Conservation (phyloP, 768 basidiomycete genomes). For the Sistotremastrum suecicum region DNA sequence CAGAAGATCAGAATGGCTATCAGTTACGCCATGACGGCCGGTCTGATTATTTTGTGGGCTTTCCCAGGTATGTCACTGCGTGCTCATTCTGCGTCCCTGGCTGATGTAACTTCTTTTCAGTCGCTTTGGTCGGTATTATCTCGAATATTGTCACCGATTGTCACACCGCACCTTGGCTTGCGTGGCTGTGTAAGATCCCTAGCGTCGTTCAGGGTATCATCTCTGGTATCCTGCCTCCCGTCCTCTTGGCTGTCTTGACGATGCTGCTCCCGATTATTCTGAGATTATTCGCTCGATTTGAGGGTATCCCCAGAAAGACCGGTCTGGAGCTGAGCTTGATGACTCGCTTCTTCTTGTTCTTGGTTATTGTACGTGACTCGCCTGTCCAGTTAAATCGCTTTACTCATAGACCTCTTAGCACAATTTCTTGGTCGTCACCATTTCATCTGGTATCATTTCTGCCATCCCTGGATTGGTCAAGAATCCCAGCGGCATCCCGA, state of each 20-base stretch:
- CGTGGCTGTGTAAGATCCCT: constrained; percentile 72
- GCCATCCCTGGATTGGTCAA: constrained; percentile 48
- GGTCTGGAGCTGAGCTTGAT: constrained; percentile 83
- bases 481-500: constrained; percentile 58
- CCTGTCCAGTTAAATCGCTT: neutral
- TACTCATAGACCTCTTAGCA: constrained; percentile 34
- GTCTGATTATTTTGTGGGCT: constrained; percentile 76
- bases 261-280: constrained; percentile 77
- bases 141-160: constrained; percentile 72
- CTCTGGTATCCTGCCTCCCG: constrained; percentile 77
- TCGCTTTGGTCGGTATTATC: constrained; percentile 73
- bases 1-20: constrained; percentile 48
- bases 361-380: constrained; percentile 58
- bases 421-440: constrained; percentile 83
- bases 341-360: constrained; percentile 86
- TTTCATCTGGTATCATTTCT: constrained; percentile 71
- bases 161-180: constrained; percentile 48
- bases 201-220: constrained; percentile 62
- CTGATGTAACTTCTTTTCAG: constrained; percentile 16
- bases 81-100: neutral
- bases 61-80: constrained; percentile 46
- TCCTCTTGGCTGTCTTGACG: constrained; percentile 81
- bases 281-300: constrained; percentile 65
- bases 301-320: constrained; percentile 79
- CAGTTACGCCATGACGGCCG: constrained; percentile 65